Base-by-base conservation (phyloP, 768 basidiomycete genomes). In the Russula olivacea region DNA sequence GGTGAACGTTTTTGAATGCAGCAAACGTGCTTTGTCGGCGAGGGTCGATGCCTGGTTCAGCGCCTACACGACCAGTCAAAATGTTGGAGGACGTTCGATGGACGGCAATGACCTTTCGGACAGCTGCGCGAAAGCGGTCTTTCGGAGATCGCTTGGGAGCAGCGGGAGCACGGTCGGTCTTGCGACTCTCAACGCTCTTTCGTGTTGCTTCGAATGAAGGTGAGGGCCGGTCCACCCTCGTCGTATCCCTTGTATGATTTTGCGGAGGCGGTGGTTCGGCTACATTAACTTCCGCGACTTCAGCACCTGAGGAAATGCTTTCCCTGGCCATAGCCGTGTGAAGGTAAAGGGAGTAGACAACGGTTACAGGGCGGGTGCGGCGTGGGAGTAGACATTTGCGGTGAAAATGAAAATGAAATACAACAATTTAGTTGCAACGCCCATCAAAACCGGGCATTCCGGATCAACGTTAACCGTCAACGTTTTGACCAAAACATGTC, bases 31-130 rank as follows among this genome's bases (percentile, higher is more conserved):
- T 80, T 3, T 78, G 76, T 17, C 84, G 80, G 32, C 85, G 81
- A 23, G 86, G 85, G 73, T 89, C 85, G 34, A 88, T 74, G 64
- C 88, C 88, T 12, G 86, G 88, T 69, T 89, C 88, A 15, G 84
- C 87, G 21, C 88, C 88, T 36, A 83, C 72, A 40, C 76, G 73
- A 2, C 75, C 74, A 14, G 73, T 69, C 14, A 67, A 60, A 61
- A 74, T 67, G 71, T 76, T 60, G 2, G 71, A 71, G 25, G 83
- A 79, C 40, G 83, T 80, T 19, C 82, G 82, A 63, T 78, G 79
- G 76, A 89, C 78, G 10, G 81, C 76, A 58, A 89, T 87, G 50
- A 88, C 79, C 72, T 83, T 87, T 60, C 79, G 80, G 41, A 82
- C 86, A 0, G 80, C 76, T 1, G 77, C 69, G 15, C 81, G 78